Base-by-base conservation (phyloP, 1,284 basidiomycete genomes). In the Ganoderma resinaceum region DNA sequence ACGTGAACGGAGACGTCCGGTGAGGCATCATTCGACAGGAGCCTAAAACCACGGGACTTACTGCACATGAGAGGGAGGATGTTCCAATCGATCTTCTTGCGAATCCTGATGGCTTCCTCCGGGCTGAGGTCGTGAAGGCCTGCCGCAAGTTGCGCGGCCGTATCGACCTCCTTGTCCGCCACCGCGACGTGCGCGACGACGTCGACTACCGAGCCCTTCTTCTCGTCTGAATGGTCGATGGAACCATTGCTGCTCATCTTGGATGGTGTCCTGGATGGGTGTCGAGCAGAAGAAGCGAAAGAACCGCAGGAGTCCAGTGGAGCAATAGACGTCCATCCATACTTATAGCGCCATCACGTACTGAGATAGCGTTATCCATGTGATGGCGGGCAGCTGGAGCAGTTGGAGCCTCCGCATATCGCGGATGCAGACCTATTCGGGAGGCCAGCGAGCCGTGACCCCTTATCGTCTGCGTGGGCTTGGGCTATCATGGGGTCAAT, bases 21-120 rank as follows among this genome's bases (percentile, higher is more conserved):
- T 60, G 11, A 60, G 37, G 14, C 37, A 0, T 26, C 58, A 38
- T 40, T 14, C 3, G 16, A 40, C 23, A 29, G 6, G 3, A 23
- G 37, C 2, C 11, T 8, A 14, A 38, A 4, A 40, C 9, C 37
- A 38, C 23, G 9, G 23, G 23, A 38, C 89, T 73, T 76, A 91
- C 90, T 82, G 72, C 88, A 91, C 91, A 92, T 92, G 73, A 92
- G 79, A 38, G 90, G 90, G 43, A 92, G 76, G 38, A 92, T 86
- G 76, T 91, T 85, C 70, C 78, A 79, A 76, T 92, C 91, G 60
- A 92, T 91, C 78, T 92, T 92, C 72, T 80, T 82, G 83, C 88
- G 82, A 61, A 91, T 79, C 63, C 86, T 82, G 33, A 77, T 63
- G 0, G 84, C 82, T 75, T 91, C 89, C 5, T 72, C 78, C 0